Conservation (phyloP, 192 early-diverging fungal species). For the Lobulomyces angularis region DNA sequence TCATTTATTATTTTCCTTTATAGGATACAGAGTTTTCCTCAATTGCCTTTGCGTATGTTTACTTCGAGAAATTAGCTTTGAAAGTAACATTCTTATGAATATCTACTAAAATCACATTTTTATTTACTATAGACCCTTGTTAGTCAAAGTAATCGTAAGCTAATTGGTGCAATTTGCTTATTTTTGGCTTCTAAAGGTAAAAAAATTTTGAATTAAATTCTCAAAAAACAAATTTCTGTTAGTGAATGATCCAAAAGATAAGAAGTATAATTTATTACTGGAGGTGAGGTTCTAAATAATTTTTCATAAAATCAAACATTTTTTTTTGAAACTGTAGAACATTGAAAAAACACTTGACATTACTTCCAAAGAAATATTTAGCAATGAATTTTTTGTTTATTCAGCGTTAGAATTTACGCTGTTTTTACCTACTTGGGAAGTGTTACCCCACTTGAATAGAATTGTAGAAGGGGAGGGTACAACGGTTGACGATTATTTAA, state of each 20-base stretch:
- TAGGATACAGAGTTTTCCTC: conserved; percentile 80
- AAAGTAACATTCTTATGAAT: conserved; percentile 34
- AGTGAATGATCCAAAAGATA: conserved; percentile 75
- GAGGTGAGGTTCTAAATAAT: conserved; percentile 26
- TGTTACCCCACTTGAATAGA: conserved; percentile 86
- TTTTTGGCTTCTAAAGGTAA: conserved; percentile 71
- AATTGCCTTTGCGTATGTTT: conserved; percentile 78
- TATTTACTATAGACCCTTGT: conserved; percentile 36
- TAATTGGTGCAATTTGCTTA: conserved; percentile 64
- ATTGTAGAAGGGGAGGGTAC: conserved; percentile 57
- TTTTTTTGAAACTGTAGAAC: conserved; percentile 19
- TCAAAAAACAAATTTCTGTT: no score
- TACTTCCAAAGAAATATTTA: conserved; percentile 60
- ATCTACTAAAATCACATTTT: no score
- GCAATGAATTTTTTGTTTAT: conserved; percentile 87
- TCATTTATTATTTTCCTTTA: neutral
- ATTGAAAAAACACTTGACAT: conserved; percentile 68
- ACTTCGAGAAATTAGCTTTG: conserved; percentile 88
- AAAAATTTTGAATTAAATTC: no score
- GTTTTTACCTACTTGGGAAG: conserved; percentile 72
- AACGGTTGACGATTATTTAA: no score
- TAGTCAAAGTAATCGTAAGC: conserved; percentile 55
- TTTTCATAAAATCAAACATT: neutral
- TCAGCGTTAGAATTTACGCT: conserved; percentile 81
- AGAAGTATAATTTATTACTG: conserved; percentile 43